Evolutionary conservation across 805 yeast species (phyloP).

Genomic region (Starmera dryadoides): DNA sequence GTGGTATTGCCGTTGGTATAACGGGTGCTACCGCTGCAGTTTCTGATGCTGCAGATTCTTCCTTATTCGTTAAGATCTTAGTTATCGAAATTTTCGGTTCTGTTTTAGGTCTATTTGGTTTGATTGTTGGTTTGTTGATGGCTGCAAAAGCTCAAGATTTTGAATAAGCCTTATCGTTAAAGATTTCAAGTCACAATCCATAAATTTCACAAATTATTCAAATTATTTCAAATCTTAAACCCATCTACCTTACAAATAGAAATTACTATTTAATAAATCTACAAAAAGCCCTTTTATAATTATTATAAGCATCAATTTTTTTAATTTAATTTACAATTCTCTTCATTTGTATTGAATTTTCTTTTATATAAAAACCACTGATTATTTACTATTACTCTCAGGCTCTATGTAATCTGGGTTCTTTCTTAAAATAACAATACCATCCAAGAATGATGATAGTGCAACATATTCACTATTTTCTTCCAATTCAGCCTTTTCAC

Average conservation of each 20-base stretch:
- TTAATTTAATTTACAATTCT: too few species aligned
- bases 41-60: constrained; percentile 94
- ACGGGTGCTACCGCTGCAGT: constrained; percentile 99
- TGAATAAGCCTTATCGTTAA: too few species aligned
- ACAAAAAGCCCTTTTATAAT: too few species aligned
- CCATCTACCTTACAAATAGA: background rate
- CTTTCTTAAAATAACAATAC: constrained; percentile 86
- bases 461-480: constrained; percentile 83
- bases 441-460: constrained; percentile 77
- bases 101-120: constrained; percentile 90
- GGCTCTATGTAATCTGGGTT: constrained; percentile 77
- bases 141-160: constrained; percentile 92
- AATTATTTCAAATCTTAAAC: too few species aligned
- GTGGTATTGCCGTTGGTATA: constrained; percentile 96
- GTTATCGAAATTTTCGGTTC: constrained; percentile 98
- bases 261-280: background rate
- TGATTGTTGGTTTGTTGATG: constrained; percentile 95
- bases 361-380: too few species aligned
- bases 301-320: too few species aligned
- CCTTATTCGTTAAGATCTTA: constrained; percentile 89
- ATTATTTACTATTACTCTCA: constrained; percentile 20
- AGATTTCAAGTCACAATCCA: background rate
- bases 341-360: too few species aligned
- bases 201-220: too few species aligned
- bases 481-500: constrained; percentile 96